Conservation (phyloP, 768 basidiomycete genomes). For the Phaeotremella skinneri region DNA sequence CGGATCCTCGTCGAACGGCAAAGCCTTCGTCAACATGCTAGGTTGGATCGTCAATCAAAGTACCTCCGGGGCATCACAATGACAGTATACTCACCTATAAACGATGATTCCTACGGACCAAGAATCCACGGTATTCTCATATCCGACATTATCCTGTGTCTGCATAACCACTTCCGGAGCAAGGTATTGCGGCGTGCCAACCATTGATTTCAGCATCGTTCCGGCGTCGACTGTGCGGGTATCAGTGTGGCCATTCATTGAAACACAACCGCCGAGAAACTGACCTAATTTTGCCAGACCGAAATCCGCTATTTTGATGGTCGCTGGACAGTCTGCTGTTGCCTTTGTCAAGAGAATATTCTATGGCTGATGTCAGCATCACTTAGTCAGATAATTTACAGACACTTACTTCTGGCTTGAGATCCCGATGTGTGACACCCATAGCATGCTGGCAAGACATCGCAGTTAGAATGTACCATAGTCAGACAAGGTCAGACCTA, state of each 20-base stretch:
- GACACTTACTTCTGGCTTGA: slow-evolving; percentile 63
- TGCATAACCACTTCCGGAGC: slow-evolving; percentile 81
- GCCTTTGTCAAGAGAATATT: slow-evolving; percentile 79
- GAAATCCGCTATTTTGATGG: slow-evolving; percentile 90
- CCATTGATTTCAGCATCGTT: slow-evolving; percentile 70
- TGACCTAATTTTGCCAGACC: slow-evolving; percentile 77
- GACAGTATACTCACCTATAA: slow-evolving; percentile 69
- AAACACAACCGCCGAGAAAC: slow-evolving; percentile 1
- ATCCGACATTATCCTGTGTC: slow-evolving; percentile 61
- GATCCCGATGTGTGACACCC: slow-evolving; percentile 85
- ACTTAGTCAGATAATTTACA: not conserved
- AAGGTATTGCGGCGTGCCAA: slow-evolving; percentile 91
- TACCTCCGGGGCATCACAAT: not conserved
- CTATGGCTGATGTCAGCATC: slow-evolving; percentile 51
- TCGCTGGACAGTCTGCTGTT: slow-evolving; percentile 57
- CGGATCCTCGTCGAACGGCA: slow-evolving; percentile 79
- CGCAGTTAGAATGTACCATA: not conserved
- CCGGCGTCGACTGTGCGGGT: slow-evolving; percentile 22
- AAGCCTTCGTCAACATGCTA: slow-evolving; percentile 68
- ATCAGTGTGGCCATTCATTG: not conserved
- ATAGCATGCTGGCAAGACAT: slow-evolving; percentile 53
- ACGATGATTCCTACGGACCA: slow-evolving; percentile 97
- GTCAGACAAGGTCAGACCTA: slow-evolving; percentile 18
- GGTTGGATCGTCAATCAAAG: slow-evolving; percentile 21
- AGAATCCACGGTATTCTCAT: slow-evolving; percentile 85